Evolutionary conservation across 495 filamentous ascomycete species (phyloP).

Genomic region (Penicillium macrosclerotiorum): DNA sequence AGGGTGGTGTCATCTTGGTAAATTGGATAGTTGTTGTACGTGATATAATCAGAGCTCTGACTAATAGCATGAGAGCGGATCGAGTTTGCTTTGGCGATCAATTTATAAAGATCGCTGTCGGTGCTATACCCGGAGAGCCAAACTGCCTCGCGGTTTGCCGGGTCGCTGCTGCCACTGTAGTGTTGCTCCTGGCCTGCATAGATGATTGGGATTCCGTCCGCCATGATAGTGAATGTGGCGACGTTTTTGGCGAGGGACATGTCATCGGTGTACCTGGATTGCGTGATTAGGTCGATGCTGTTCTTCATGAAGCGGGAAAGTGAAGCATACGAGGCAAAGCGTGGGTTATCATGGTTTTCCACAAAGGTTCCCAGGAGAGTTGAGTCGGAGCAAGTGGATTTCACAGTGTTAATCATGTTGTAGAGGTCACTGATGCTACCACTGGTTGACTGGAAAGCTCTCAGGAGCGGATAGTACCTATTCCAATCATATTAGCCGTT

Average conservation of each 20-base stretch:
- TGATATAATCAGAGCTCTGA: slow-evolving; percentile 44
- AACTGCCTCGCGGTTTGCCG: slow-evolving; percentile 70
- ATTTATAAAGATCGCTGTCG: slow-evolving; percentile 58
- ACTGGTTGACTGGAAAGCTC: slow-evolving; percentile 58
- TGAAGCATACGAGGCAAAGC: slow-evolving; percentile 57
- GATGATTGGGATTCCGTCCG: slow-evolving; percentile 65
- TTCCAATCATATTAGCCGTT: too few species aligned
- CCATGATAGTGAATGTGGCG: slow-evolving; percentile 68
- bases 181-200: slow-evolving; percentile 77
- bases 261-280: slow-evolving; percentile 46
- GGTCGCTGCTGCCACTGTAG: slow-evolving; percentile 61
- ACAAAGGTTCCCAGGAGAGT: slow-evolving; percentile 70
- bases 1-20: slow-evolving; percentile 57
- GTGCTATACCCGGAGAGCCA: slow-evolving; percentile 69
- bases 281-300: background rate
- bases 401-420: slow-evolving; percentile 56
- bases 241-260: slow-evolving; percentile 62
- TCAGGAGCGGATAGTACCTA: slow-evolving; percentile 56
- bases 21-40: slow-evolving; percentile 52
- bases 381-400: slow-evolving; percentile 54
- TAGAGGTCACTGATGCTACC: slow-evolving; percentile 60
- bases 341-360: slow-evolving; percentile 76
- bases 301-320: too few species aligned
- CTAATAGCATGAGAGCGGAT: slow-evolving; percentile 56
- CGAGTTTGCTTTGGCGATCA: slow-evolving; percentile 57